Evolutionary conservation across 768 basidiomycete genomes (phyloP).

Genomic region (Suillus subaureus): DNA sequence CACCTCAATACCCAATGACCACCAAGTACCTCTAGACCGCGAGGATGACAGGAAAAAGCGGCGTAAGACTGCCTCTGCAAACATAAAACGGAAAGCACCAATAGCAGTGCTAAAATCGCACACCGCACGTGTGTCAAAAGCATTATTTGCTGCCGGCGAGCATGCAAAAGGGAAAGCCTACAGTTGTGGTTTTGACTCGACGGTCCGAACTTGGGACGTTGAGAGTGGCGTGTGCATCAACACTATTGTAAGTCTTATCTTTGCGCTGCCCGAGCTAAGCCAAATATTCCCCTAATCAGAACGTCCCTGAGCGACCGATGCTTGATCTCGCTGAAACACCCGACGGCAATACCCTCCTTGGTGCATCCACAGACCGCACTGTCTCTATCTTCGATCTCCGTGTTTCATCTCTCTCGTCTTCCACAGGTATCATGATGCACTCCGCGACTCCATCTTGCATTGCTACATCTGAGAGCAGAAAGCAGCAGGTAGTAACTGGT

Average conservation of each 20-base stretch:
- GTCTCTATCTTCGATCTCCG: constrained; percentile 76
- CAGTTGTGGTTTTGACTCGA: constrained; percentile 89
- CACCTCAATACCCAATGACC: constrained; percentile 55
- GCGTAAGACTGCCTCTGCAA: constrained; percentile 48
- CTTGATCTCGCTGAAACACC: constrained; percentile 56
- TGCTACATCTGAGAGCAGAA: constrained; percentile 18
- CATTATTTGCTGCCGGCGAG: constrained; percentile 50
- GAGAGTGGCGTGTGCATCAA: constrained; percentile 70
- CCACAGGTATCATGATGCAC: constrained; percentile 53
- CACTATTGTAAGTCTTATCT: constrained; percentile 59
- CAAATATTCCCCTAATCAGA: constrained; percentile 38
- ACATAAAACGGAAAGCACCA: constrained; percentile 66
- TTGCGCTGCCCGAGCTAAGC: not conserved
- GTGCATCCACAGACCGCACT: constrained; percentile 74
- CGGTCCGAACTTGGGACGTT: constrained; percentile 85
- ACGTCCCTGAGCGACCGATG: constrained; percentile 74
- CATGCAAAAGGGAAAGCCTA: constrained; percentile 46
- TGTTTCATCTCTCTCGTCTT: constrained; percentile 33
- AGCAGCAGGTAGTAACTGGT: constrained; percentile 67
- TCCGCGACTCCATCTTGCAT: constrained; percentile 71
- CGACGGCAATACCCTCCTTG: constrained; percentile 43
- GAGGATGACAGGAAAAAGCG: constrained; percentile 55
- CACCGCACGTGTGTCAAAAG: constrained; percentile 77
- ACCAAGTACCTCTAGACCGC: constrained; percentile 52
- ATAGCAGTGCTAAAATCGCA: constrained; percentile 79